These are phyloP conservation scores for Lolium perenne DNA, from an alignment of 176 grass and related monocot species.

Conservation along the genomic window DNA sequence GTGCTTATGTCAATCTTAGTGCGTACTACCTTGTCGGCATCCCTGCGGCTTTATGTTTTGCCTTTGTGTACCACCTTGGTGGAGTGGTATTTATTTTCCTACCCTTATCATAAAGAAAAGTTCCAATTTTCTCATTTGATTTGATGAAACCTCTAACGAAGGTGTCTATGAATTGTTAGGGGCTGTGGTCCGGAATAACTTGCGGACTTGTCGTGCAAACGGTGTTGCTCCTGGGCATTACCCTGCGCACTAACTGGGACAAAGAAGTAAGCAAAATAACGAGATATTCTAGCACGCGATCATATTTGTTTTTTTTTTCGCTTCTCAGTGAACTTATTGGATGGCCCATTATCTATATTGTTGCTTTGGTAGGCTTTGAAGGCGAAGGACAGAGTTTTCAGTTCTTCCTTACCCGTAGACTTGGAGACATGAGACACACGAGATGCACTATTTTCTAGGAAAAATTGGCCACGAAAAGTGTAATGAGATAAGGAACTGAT, in stretches of 20 bases:
- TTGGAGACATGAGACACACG: conserved; percentile 41
- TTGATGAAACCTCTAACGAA: neutral
- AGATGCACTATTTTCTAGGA: neutral
- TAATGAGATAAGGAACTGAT: conserved; percentile 2
- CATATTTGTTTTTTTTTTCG: neutral
- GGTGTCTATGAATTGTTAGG: conserved; percentile 22
- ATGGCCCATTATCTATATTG: neutral
- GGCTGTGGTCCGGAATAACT: conserved; percentile 44
- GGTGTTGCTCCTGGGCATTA: conserved; percentile 42
- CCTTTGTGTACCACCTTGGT: conserved; percentile 46
- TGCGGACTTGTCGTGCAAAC: conserved; percentile 48
- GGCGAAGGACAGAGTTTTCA: conserved; percentile 66
- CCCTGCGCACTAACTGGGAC: conserved; percentile 48
- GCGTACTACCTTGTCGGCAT: conserved; percentile 53
- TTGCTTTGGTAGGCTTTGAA: conserved; percentile 41
- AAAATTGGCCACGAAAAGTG: neutral
- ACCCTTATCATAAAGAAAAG: neutral
- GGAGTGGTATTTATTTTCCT: conserved; percentile 53
- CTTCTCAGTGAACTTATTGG: neutral
- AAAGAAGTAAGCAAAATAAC: conserved; percentile 52
- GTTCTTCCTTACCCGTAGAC: conserved; percentile 61
- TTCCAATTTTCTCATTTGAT: neutral
- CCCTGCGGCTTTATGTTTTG: conserved; percentile 39
- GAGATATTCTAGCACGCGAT: neutral
- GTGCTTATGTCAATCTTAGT: conserved; percentile 54